phyloP scores from a whole-genome alignment of 2,329 filamentous ascomycete species.

The Bipolaris oryzae region DNA sequence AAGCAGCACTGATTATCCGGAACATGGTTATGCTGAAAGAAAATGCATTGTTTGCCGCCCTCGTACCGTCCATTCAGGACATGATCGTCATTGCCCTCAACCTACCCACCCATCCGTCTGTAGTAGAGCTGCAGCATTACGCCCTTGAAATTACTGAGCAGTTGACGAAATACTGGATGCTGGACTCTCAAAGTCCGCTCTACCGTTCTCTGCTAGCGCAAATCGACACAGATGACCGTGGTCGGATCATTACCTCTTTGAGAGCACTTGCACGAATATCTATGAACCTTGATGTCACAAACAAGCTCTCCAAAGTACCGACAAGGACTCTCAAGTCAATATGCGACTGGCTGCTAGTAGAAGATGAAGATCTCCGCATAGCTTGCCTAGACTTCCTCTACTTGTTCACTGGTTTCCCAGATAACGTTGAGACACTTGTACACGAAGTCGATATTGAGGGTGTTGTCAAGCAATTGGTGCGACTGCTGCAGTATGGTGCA shows the following conservation, averaged over 20 bases:
- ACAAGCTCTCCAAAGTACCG: conserved; percentile 75
- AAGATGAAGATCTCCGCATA: conserved; percentile 88
- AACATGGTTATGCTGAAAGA: conserved; percentile 96
- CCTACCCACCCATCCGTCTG: conserved; percentile 72
- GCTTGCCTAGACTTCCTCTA: conserved; percentile 94
- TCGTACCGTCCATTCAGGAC: conserved; percentile 77
- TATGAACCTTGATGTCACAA: conserved; percentile 81
- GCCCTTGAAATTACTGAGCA: conserved; percentile 91
- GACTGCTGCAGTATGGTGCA: conserved; percentile 77
- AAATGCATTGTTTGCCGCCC: conserved; percentile 81
- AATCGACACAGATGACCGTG: conserved; percentile 69
- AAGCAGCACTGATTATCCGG: conserved; percentile 84
- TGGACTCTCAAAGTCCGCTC: conserved; percentile 75
- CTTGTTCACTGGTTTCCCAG: conserved; percentile 84
- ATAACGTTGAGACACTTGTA: conserved; percentile 79
- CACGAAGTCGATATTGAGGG: conserved; percentile 66
- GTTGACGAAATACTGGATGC: conserved; percentile 77
- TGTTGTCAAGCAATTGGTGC: conserved; percentile 78
- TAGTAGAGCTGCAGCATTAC: conserved; percentile 87
- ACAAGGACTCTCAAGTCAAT: conserved; percentile 68
- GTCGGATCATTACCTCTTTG: conserved; percentile 78
- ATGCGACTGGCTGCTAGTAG: conserved; percentile 75
- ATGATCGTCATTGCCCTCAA: conserved; percentile 81
- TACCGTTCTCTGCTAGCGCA: conserved; percentile 73
- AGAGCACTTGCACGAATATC: conserved; percentile 85